Evolutionary conservation across 257 asterid species (phyloP).

Genomic region (Solanum pinnatisectum): DNA sequence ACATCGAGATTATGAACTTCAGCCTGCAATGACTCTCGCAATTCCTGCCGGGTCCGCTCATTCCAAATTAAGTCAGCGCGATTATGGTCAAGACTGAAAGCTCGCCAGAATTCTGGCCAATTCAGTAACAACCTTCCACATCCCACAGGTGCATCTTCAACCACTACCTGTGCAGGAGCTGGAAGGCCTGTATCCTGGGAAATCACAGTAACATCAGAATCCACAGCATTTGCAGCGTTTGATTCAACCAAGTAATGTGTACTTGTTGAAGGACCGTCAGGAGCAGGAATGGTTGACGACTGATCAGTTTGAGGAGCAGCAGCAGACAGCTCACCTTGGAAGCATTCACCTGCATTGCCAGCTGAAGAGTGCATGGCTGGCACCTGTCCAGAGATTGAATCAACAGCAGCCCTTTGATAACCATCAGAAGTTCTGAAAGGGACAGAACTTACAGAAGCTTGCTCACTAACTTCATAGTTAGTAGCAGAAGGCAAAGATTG

Average conservation of each 20-base stretch:
- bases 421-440: slow-evolving; percentile 38
- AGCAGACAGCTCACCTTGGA: slow-evolving; percentile 29
- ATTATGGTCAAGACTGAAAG: slow-evolving; percentile 88
- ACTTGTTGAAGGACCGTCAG: slow-evolving; percentile 28
- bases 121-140: slow-evolving; percentile 93
- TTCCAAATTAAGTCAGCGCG: slow-evolving; percentile 99
- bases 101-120: slow-evolving; percentile 98
- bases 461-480: slow-evolving; percentile 46
- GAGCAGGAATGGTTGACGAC: slow-evolving; percentile 26
- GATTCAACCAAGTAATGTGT: slow-evolving; percentile 36
- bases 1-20: slow-evolving; percentile 94
- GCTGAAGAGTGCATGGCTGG: slow-evolving; percentile 27
- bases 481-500: slow-evolving; percentile 31
- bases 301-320: slow-evolving; percentile 36
- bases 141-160: slow-evolving; percentile 81
- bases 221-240: slow-evolving; percentile 29
- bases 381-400: slow-evolving; percentile 31
- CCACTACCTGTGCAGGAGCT: slow-evolving; percentile 96
- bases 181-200: slow-evolving; percentile 52
- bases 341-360: slow-evolving; percentile 32
- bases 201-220: slow-evolving; percentile 35
- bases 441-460: slow-evolving; percentile 30
- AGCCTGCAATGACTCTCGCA: slow-evolving; percentile 85
- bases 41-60: slow-evolving; percentile 97
- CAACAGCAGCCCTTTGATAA: slow-evolving; percentile 33